Conservation (phyloP, 2,329 filamentous ascomycete genomes). For the Pseudocercospora crystallina region DNA sequence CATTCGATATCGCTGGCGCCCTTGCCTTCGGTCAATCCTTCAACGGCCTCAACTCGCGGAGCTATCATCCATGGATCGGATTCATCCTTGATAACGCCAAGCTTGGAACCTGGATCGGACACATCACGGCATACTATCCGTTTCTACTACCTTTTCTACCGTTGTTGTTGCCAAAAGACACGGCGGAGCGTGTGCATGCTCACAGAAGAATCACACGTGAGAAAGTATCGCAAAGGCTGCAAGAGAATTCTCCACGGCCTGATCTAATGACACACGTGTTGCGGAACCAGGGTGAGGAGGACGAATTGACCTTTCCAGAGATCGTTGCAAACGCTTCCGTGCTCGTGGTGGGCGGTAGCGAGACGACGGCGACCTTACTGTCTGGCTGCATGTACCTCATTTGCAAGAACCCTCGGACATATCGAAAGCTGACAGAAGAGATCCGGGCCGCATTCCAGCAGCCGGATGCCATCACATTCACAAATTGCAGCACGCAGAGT, state of each 20-base stretch:
- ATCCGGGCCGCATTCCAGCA: conserved; percentile 41
- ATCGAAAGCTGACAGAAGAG: conserved; percentile 58
- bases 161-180: background rate
- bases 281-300: too few species aligned
- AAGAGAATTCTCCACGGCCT: conserved; percentile 15
- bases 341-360: conserved; percentile 69
- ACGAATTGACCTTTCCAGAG: conserved; percentile 61
- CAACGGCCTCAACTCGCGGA: conserved; percentile 11
- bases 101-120: too few species aligned
- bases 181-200: background rate
- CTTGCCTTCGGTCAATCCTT: conserved; percentile 23
- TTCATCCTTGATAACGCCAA: conserved; percentile 14
- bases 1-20: conserved; percentile 25
- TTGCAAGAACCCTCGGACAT: conserved; percentile 59
- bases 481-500: conserved; percentile 34
- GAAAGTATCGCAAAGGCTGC: conserved; percentile 10
- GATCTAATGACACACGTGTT: conserved; percentile 19
- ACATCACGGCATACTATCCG: too few species aligned
- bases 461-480: conserved; percentile 37
- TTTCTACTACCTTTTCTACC: too few species aligned
- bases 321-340: conserved; percentile 69
- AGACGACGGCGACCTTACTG: conserved; percentile 74
- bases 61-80: conserved; percentile 10
- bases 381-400: conserved; percentile 71
- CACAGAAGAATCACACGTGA: background rate